Base-by-base conservation (phyloP, 306 rosid species). In the Malus sieversii region DNA sequence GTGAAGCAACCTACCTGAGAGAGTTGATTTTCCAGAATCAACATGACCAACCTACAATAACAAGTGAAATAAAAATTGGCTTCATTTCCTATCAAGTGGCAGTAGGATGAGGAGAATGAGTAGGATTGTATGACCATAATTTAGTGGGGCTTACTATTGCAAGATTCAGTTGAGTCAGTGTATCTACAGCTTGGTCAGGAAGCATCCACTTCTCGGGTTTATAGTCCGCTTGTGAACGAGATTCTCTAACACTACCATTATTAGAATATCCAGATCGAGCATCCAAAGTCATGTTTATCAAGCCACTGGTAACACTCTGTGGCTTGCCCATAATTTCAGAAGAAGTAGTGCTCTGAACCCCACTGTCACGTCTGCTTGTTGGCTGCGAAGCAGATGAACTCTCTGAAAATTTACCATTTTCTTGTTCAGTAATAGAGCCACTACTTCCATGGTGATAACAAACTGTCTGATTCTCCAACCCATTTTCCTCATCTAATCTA, bases 1-100 rank as follows among this genome's bases (percentile, higher is more conserved):
- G 82, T 90, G 97, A 59, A 95, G 82, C 72, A 95, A 74, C 82
- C 99, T 90, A 57, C 99, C 99, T 2, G 99, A 92, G 68, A 95
- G 93, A 27, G 99, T 92, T 68, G 99, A 95, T 86, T 95, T 95
- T 82, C 99, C 99, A 77, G 99, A 90, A 89, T 95, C 99, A 82
- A 95, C 99, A 79, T 95, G 99, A 51, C 99, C 99, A 81, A 95
- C 97, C 99, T 95, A 81, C 82, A 87, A 77, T 58, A 69, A 82
- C 68, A 88, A 63, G 74, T 81, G 72, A 52, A 75, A 84, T 15
- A 12, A 57, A 25, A 45, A 62, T 61, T 62, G 30, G 77, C 32
- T 62, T 20, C 70, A 61, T 29, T 27, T n/a, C 61, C 59, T 44
- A 61, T 29, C 16, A 45, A 6, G 12, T 44, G 29, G 27, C 20